Evolutionary conservation across 2,329 filamentous ascomycete genomes (phyloP).

Genomic region (Fusarium dlaminii): DNA sequence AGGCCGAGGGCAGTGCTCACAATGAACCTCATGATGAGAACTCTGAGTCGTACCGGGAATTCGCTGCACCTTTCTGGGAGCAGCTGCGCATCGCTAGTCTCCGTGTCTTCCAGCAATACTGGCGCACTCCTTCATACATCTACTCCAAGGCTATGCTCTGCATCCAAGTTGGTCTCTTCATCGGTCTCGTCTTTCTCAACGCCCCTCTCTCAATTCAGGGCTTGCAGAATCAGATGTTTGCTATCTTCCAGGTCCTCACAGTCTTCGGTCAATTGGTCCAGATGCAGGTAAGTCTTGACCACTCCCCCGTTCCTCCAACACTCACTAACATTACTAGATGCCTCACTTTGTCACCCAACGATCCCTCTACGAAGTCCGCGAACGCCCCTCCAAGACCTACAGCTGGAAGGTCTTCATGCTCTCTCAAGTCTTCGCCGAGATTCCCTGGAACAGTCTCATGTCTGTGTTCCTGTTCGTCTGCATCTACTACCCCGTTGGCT

Average conservation of each 20-base stretch:
- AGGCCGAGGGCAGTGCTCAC: constrained; percentile 55
- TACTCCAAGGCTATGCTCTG: constrained; percentile 83
- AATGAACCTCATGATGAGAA: constrained; percentile 42
- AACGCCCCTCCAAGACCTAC: constrained; percentile 85
- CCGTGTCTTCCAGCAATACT: constrained; percentile 90
- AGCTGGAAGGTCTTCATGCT: constrained; percentile 88
- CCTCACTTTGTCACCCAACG: constrained; percentile 86
- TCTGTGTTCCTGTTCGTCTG: constrained; percentile 78
- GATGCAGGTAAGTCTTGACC: constrained; percentile 19
- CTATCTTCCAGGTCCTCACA: constrained; percentile 83
- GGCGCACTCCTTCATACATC: constrained; percentile 89
- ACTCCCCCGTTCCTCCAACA: accelerated
- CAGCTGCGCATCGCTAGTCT: constrained; percentile 74
- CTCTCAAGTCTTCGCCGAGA: constrained; percentile 82
- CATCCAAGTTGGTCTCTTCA: constrained; percentile 73
- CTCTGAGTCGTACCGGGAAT: constrained; percentile 71
- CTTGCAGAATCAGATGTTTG: constrained; percentile 88
- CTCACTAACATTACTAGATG: constrained; percentile 68
- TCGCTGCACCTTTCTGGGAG: constrained; percentile 76
- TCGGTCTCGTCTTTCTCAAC: constrained; percentile 82
- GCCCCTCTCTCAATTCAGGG: constrained; percentile 77
- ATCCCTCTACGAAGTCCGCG: constrained; percentile 84
- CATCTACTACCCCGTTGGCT: constrained; percentile 87
- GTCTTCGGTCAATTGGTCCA: constrained; percentile 83
- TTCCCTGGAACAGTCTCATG: constrained; percentile 85